Base-by-base conservation (phyloP, 352 stramenopile genomes). In the Globisporangium camurandrum region DNA sequence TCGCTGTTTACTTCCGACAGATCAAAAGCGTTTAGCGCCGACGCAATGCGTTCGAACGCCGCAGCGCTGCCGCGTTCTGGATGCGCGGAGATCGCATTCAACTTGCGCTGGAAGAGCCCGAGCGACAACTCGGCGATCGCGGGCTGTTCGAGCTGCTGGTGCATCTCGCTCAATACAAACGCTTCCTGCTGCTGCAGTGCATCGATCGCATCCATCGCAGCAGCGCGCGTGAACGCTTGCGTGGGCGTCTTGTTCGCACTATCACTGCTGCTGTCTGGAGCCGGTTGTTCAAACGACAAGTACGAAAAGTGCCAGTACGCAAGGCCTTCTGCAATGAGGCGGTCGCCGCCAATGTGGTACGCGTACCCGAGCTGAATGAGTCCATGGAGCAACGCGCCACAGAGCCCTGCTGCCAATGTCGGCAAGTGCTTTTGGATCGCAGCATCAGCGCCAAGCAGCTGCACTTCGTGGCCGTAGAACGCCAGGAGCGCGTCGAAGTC, bases 281-380 rank as follows among this genome's bases (percentile, higher is more conserved):
- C 30, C 17, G 50, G 31, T 2, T 61, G 45, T 4, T 57, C 48
- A 42, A 72, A 72, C 36, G 64, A 54, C 4, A 72, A 49, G 47
- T 64, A 61, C 23, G 61, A 69, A 38, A 58, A 67, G 43, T 72
- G 64, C 30, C 69, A 37, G 52, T 72, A 72, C 51, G 64, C 64
- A 16, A 72, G 46, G 0, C 60, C 64, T 37, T 69, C 64, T 1
- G 64, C 54, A 27, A 72, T 41, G 7, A 61, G 24, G 19, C 55
- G 43, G 24, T 69, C 53, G 12, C 54, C 57, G 17, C 60, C 60
- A 37, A 66, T 53, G 28, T 59, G 64, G 46, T 65, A 67, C 45
- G 60, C 49, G 39, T 72, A 72, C 17, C 64, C 64, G 51, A 72
- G 39, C 36, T 72, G 64, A 43, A 72, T 72, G 57, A 72, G 62